phyloP scores from a whole-genome alignment of 768 basidiomycete species.

The Suillus alpinus region DNA sequence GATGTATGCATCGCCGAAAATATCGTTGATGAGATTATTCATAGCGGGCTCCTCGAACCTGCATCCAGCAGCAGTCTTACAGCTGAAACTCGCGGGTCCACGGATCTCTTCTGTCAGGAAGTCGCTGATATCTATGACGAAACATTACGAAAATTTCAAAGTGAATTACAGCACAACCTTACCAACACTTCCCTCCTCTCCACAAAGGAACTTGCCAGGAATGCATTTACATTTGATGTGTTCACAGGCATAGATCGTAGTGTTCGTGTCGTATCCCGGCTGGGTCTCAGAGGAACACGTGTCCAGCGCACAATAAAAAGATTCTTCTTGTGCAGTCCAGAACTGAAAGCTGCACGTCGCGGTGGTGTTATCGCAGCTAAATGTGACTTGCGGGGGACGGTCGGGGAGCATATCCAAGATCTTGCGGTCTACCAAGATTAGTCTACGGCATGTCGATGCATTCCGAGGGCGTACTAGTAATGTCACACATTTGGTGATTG shows the following conservation, averaged over 20 bases:
- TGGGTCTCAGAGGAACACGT: constrained; percentile 52
- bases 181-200: constrained; percentile 93
- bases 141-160: background rate
- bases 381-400: constrained; percentile 93
- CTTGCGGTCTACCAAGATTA: constrained; percentile 67
- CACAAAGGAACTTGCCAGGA: constrained; percentile 92
- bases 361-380: constrained; percentile 72
- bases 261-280: constrained; percentile 61
- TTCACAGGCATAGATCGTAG: constrained; percentile 76
- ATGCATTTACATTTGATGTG: constrained; percentile 89
- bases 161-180: constrained; percentile 27
- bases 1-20: constrained; percentile 92
- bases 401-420: constrained; percentile 90
- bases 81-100: constrained; percentile 87
- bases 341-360: constrained; percentile 91
- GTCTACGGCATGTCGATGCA: background rate
- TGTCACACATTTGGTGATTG: constrained; percentile 97
- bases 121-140: constrained; percentile 78
- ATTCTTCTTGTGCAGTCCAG: constrained; percentile 93
- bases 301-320: constrained; percentile 90
- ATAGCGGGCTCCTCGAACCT: constrained; percentile 94
- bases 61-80: constrained; percentile 69
- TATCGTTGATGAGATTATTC: constrained; percentile 90
- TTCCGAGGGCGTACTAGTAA: constrained; percentile 72
- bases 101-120: constrained; percentile 87